phyloP scores from a whole-genome alignment of 1,139 yeast genomes.

The Hyphopichia burtonii region DNA sequence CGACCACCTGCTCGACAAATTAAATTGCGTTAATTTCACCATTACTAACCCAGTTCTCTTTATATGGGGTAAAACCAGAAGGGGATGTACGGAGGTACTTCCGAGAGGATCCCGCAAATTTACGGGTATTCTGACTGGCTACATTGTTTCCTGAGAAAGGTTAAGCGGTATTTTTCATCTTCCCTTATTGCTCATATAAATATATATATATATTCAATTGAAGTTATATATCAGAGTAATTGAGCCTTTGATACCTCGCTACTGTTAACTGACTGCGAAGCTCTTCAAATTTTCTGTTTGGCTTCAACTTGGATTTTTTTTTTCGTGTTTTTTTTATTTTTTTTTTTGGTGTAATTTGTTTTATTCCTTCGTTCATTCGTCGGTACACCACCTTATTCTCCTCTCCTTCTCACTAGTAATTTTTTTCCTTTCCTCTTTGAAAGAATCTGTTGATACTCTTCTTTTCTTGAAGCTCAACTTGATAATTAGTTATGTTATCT shows the following conservation, averaged over 20 bases:
- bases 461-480: too few relatives aligned
- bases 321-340: not conserved
- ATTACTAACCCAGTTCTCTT: not conserved
- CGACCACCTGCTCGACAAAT: not conserved
- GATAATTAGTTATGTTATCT: not conserved
- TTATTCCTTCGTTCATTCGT: not conserved
- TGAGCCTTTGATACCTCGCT: too few relatives aligned
- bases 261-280: too few relatives aligned
- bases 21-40: not conserved
- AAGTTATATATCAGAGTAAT: too few relatives aligned
- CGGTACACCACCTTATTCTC: too few relatives aligned
- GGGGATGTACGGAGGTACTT: not conserved
- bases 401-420: too few relatives aligned
- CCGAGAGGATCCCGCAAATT: not conserved
- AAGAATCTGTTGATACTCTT: too few relatives aligned
- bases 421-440: too few relatives aligned
- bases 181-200: too few relatives aligned
- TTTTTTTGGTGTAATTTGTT: not conserved
- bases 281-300: too few relatives aligned
- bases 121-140: not conserved
- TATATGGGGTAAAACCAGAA: not conserved
- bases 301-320: not conserved
- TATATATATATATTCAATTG: too few relatives aligned
- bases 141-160: not conserved
- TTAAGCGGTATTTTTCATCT: not conserved